A percentile compares a stretch with the other conserved stretches of the same genome.
Evolutionary conservation across 176 grass and related monocot species (phyloP).

Genomic region (Bonia amplexicaulis): DNA sequence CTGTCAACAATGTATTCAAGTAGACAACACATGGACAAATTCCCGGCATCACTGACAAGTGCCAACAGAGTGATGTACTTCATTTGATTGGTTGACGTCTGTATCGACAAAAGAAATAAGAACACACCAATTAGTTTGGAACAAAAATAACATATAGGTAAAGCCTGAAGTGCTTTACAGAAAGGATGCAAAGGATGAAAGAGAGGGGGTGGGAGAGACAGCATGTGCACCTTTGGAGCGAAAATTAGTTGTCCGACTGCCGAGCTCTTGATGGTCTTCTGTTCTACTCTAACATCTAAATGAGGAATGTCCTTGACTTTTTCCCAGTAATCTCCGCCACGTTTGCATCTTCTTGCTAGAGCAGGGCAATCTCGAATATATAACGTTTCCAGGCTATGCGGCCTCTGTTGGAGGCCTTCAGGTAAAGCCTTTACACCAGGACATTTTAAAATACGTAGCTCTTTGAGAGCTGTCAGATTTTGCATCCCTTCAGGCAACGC

Average conservation of each 20-base stretch:
- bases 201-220: too few relatives aligned
- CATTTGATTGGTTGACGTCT: not conserved
- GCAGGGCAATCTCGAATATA: not conserved
- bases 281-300: not conserved
- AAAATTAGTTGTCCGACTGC: not conserved
- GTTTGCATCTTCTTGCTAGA: not conserved
- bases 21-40: not conserved
- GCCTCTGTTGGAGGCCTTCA: not conserved
- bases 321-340: not conserved
- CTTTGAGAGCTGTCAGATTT: not conserved
- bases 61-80: not conserved
- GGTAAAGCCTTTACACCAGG: not conserved
- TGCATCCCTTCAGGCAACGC: not conserved
- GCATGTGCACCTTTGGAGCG: not conserved
- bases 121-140: not conserved
- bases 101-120: too few relatives aligned
- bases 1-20: not conserved
- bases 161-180: not conserved
- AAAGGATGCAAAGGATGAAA: not conserved
- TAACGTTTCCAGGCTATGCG: not conserved
- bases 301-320: not conserved
- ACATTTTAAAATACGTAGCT: fast-evolving
- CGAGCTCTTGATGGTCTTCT: not conserved
- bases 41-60: not conserved
- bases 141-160: not conserved